These are phyloP conservation scores for Glebionis coronaria DNA, from an alignment of 129 eudicot genomes.

Conservation along the genomic window DNA sequence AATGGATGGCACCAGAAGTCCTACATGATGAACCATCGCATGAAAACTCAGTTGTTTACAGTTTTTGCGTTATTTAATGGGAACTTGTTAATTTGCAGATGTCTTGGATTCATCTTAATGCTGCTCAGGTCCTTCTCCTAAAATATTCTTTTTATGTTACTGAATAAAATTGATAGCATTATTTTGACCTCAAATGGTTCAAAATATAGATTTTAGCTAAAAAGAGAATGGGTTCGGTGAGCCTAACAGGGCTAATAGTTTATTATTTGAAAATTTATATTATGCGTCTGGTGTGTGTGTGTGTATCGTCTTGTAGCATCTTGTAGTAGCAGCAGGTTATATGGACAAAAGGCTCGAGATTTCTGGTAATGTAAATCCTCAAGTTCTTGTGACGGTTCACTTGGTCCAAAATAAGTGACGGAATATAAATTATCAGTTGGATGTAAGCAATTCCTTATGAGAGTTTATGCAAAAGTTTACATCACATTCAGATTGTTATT, in stretches of 20 bases:
- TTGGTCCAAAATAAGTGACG: too few species aligned
- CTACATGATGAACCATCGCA: constrained; percentile 85
- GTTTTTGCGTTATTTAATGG: constrained; percentile 94
- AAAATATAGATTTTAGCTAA: too few species aligned
- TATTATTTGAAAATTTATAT: too few species aligned
- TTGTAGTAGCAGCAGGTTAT: constrained; percentile 84
- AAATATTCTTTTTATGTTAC: neutral
- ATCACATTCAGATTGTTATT: too few species aligned
- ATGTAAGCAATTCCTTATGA: too few species aligned
- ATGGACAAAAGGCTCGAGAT: constrained; percentile 69
- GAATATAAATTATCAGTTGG: too few species aligned
- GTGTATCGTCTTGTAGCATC: constrained; percentile 34
- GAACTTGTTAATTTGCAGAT: constrained; percentile 83
- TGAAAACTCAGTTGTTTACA: constrained; percentile 90
- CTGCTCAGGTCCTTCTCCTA: constrained; percentile 66
- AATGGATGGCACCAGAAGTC: too few species aligned
- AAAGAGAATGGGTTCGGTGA: too few species aligned
- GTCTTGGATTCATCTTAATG: constrained; percentile 82
- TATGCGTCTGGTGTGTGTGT: neutral
- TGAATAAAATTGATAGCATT: too few species aligned
- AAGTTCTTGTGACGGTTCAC: too few species aligned
- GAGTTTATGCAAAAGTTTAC: too few species aligned
- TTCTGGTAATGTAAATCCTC: constrained; percentile 65
- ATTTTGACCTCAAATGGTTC: neutral
- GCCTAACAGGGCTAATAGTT: too few species aligned